These are phyloP conservation scores for Candida jianshihensis DNA, from an alignment of 805 yeast genomes.

Conservation along the genomic window DNA sequence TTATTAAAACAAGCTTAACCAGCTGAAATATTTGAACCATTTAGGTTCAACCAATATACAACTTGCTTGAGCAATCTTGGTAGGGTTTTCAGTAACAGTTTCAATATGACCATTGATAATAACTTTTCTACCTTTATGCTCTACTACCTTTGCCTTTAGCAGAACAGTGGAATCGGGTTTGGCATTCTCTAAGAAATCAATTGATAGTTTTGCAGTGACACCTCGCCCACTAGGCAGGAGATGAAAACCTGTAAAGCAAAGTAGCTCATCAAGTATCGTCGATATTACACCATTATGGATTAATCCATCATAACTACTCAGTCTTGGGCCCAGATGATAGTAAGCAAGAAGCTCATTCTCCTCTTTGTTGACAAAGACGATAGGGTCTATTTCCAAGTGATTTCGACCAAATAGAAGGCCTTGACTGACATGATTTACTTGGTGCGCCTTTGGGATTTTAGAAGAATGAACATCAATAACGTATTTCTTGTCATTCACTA, in stretches of 20 bases:
- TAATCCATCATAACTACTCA: slow-evolving; percentile 63
- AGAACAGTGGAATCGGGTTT: slow-evolving; percentile 57
- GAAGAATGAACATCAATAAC: slow-evolving; percentile 30
- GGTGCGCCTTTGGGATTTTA: slow-evolving; percentile 52
- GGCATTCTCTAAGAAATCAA: slow-evolving; percentile 47
- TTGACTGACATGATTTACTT: slow-evolving; percentile 56
- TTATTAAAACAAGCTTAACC: slow-evolving; percentile 41
- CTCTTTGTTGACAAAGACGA: slow-evolving; percentile 46
- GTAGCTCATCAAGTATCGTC: slow-evolving; percentile 75
- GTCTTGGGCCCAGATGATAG: slow-evolving; percentile 60
- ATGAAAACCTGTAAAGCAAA: slow-evolving; percentile 83
- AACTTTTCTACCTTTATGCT: slow-evolving; percentile 74
- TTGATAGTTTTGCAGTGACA: slow-evolving; percentile 73
- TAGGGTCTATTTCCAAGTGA: slow-evolving; percentile 69
- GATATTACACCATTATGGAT: slow-evolving; percentile 80
- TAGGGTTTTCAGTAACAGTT: slow-evolving; percentile 37
- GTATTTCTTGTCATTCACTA: slow-evolving; percentile 20
- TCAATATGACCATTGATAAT: slow-evolving; percentile 62
- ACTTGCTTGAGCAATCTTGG: slow-evolving; percentile 49
- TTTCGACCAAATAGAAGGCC: slow-evolving; percentile 67
- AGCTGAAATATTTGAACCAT: slow-evolving; percentile 70
- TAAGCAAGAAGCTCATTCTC: slow-evolving; percentile 54
- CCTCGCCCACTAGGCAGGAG: slow-evolving; percentile 75
- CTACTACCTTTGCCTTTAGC: slow-evolving; percentile 57
- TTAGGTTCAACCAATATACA: slow-evolving; percentile 80